Conservation (phyloP, 345 rosid species). For the Dipteronia dyeriana region DNA sequence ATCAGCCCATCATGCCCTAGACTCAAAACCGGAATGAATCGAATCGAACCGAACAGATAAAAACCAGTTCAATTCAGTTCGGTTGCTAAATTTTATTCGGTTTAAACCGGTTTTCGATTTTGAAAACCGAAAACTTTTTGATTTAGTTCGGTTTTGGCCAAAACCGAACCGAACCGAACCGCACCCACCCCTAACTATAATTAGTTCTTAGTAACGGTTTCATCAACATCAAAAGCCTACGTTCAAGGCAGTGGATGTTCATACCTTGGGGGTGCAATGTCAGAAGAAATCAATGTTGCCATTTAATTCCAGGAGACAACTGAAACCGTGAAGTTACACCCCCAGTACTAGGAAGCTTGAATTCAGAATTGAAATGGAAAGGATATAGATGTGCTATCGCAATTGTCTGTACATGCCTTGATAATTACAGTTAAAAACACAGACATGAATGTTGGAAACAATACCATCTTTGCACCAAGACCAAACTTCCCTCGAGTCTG, state of each 20-base stretch:
- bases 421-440: constrained; percentile 4
- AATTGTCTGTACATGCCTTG: too few relatives aligned
- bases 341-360: not conserved
- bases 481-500: constrained; percentile 99
- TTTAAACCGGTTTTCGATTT: too few relatives aligned
- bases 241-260: not conserved
- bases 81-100: too few relatives aligned
- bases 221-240: not conserved
- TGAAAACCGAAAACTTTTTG: too few relatives aligned
- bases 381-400: not conserved
- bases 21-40: too few relatives aligned
- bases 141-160: too few relatives aligned
- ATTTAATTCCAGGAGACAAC: constrained; percentile 6
- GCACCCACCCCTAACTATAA: too few relatives aligned
- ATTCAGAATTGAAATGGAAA: constrained; percentile 5
- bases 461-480: constrained; percentile 98
- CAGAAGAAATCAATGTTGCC: not conserved
- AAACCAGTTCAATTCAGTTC: too few relatives aligned
- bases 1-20: too few relatives aligned
- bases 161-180: too few relatives aligned
- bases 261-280: not conserved
- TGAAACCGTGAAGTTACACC: not conserved
- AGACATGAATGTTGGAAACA: constrained; percentile 6
- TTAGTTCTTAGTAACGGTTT: not conserved
- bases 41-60: too few relatives aligned